Evolutionary conservation across 2,329 filamentous ascomycete genomes (phyloP).

Genomic region (Acrocalymma vagum): DNA sequence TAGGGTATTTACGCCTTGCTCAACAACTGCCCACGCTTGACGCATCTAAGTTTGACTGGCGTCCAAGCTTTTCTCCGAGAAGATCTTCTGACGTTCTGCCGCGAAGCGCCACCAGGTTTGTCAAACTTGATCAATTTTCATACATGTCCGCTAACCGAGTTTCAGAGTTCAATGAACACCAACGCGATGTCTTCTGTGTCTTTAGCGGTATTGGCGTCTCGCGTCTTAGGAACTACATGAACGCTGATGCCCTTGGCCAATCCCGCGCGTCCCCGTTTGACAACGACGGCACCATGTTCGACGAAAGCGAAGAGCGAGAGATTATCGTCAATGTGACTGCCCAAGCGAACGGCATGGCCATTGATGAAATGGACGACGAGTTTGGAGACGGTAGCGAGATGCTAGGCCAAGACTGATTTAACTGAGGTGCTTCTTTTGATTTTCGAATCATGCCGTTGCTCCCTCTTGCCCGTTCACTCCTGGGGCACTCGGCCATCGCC

Average conservation of each 20-base stretch:
- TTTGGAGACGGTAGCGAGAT: slow-evolving; percentile 57
- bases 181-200: slow-evolving; percentile 95
- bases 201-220: slow-evolving; percentile 89
- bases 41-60: slow-evolving; percentile 92
- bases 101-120: slow-evolving; percentile 79
- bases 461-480: background rate
- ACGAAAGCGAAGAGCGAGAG: slow-evolving; percentile 42
- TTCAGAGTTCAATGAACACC: slow-evolving; percentile 90
- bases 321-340: slow-evolving; percentile 46
- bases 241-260: slow-evolving; percentile 51
- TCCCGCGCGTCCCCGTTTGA: slow-evolving; percentile 27
- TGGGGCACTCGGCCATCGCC: too few species aligned
- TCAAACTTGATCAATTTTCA: background rate
- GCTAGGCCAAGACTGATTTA: slow-evolving; percentile 45
- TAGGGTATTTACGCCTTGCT: slow-evolving; percentile 90
- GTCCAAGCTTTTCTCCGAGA: slow-evolving; percentile 89
- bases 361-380: slow-evolving; percentile 53
- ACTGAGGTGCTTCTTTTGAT: too few species aligned
- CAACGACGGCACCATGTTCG: slow-evolving; percentile 39
- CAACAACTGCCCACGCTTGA: slow-evolving; percentile 90
- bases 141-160: slow-evolving; percentile 2
- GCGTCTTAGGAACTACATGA: slow-evolving; percentile 80
- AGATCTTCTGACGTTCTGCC: slow-evolving; percentile 85
- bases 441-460: background rate
- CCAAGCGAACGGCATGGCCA: slow-evolving; percentile 46